These are phyloP conservation scores for Pneumocystis sp. DNA, from an alignment of 1,139 yeast species.

Conservation along the genomic window DNA sequence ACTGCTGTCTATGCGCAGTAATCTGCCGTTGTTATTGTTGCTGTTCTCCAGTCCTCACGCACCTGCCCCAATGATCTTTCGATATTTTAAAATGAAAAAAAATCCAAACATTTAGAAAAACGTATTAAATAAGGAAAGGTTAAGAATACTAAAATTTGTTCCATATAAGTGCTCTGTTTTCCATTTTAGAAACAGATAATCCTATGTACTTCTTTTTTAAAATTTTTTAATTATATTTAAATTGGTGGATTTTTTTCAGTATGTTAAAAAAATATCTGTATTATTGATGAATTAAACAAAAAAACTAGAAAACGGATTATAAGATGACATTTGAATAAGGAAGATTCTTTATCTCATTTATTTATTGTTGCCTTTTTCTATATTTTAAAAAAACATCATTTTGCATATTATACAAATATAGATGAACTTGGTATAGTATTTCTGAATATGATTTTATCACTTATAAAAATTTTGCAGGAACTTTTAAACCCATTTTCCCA, in stretches of 20 bases:
- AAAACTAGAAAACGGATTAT: not conserved
- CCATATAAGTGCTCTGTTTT: too few relatives aligned
- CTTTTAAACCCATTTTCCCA: constrained; percentile 84
- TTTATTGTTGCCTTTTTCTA: not conserved
- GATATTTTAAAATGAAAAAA: not conserved
- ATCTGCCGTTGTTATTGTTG: not conserved
- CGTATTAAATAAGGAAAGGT: not conserved
- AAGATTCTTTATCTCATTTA: too few relatives aligned
- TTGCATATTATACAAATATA: too few relatives aligned
- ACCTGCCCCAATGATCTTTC: not conserved
- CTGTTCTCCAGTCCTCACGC: not conserved
- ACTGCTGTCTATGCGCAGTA: not conserved
- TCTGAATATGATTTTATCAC: not conserved
- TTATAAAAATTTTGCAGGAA: constrained; percentile 54
- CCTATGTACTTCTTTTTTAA: too few relatives aligned
- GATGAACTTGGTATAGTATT: not conserved
- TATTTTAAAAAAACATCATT: too few relatives aligned
- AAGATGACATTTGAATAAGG: not conserved
- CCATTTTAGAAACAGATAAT: too few relatives aligned
- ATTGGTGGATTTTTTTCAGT: too few relatives aligned
- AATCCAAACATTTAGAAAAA: not conserved
- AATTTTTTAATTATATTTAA: too few relatives aligned
- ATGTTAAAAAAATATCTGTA: not conserved
- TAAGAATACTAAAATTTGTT: not conserved
- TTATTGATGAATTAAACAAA: not conserved